phyloP scores from a whole-genome alignment of 345 rosid species.

The Psidium friedrichsthalianum region DNA sequence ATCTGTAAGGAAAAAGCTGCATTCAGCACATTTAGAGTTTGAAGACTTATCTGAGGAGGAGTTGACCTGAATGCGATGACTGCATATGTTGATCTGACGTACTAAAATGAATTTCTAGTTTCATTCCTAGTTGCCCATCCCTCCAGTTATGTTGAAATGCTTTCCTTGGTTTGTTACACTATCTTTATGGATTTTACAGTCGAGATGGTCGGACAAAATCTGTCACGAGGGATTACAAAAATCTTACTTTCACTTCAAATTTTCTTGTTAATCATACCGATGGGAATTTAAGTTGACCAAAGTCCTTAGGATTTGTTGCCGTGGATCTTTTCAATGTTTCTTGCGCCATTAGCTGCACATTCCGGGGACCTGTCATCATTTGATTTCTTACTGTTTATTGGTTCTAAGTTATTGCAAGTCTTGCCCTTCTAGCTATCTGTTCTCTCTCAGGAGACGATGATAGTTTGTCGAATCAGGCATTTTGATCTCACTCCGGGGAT shows the following conservation, averaged over 20 bases:
- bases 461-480: no score
- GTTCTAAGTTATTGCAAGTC: no score
- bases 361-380: no score
- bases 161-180: background rate
- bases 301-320: no score
- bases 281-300: no score
- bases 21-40: background rate
- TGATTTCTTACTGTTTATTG: no score
- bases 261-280: no score
- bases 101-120: background rate
- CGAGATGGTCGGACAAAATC: background rate
- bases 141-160: background rate
- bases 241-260: background rate
- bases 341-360: no score
- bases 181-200: background rate
- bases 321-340: no score
- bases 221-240: background rate
- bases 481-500: no score
- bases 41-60: background rate
- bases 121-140: background rate
- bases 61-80: background rate
- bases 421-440: no score
- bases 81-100: background rate
- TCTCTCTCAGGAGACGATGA: no score
- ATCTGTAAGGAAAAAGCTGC: conserved; percentile 4